These are phyloP conservation scores for Colletotrichum sp. DNA, from an alignment of 2,329 filamentous ascomycete species.

Conservation along the genomic window DNA sequence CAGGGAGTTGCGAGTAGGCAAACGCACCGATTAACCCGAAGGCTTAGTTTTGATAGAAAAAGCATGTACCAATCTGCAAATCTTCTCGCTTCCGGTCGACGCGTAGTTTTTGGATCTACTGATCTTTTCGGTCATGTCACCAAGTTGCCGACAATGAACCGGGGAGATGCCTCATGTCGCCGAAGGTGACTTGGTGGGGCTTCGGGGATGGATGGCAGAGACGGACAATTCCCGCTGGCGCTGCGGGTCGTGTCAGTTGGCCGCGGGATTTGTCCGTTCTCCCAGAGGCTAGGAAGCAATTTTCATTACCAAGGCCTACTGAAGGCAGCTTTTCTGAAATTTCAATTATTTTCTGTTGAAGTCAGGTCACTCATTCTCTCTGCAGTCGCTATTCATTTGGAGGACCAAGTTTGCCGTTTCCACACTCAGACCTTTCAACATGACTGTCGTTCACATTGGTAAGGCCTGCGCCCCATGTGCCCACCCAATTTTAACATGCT, in stretches of 20 bases:
- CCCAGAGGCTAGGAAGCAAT: rapidly evolving
- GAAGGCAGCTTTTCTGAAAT: background rate
- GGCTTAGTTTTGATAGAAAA: rapidly evolving
- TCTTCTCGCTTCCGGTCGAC: background rate
- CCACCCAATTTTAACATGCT: background rate
- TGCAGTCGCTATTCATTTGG: rapidly evolving
- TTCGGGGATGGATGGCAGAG: background rate
- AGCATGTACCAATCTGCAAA: rapidly evolving
- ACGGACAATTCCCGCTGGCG: background rate
- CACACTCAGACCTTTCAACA: background rate
- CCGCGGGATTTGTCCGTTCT: background rate
- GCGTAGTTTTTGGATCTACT: rapidly evolving
- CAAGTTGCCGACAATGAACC: background rate
- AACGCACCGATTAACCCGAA: rapidly evolving
- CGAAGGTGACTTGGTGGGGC: background rate
- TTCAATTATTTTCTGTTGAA: background rate
- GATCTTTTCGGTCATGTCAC: background rate
- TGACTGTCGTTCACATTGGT: constrained; percentile 42
- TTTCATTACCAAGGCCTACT: rapidly evolving
- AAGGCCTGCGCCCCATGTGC: background rate
- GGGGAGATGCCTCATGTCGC: background rate
- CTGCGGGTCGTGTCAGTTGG: background rate
- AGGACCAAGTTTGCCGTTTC: background rate
- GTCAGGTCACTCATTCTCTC: rapidly evolving
- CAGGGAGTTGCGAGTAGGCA: rapidly evolving